Conservation (phyloP, 192 early-diverging fungal genomes). For the Spinellus fusiger region DNA sequence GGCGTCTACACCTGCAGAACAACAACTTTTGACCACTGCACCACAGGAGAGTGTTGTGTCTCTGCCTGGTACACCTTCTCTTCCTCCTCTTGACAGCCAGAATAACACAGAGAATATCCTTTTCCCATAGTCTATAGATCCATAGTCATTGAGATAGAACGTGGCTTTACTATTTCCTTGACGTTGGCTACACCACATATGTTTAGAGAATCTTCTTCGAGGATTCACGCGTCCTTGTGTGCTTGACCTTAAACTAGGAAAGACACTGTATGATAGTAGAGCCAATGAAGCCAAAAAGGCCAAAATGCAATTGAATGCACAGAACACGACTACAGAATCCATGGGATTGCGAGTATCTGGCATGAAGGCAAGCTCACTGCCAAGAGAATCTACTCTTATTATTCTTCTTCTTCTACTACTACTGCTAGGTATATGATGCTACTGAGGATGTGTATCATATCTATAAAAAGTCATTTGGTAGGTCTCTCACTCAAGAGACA, state of each 20-base stretch:
- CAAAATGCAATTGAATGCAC: constrained; percentile 60
- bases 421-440: constrained; percentile 47
- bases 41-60: neutral
- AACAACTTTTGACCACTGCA: constrained; percentile 2
- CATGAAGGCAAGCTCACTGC: constrained; percentile 46
- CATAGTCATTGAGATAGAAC: too few species aligned
- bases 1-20: constrained; percentile 16
- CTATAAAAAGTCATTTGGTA: constrained; percentile 49
- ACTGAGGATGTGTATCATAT: constrained; percentile 30
- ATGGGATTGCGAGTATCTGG: constrained; percentile 71
- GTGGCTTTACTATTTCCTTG: constrained; percentile 2
- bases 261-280: constrained; percentile 64
- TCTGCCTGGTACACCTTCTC: too few species aligned
- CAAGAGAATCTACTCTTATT: neutral
- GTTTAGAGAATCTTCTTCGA: constrained; percentile 71
- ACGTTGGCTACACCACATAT: constrained; percentile 41
- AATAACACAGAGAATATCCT: constrained; percentile 34
- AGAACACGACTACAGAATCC: constrained; percentile 54
- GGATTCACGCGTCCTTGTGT: constrained; percentile 71
- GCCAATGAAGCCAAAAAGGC: constrained; percentile 65
- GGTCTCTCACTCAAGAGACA: constrained; percentile 43
- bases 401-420: neutral
- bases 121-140: constrained; percentile 16
- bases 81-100: neutral
- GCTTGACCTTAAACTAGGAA: constrained; percentile 86